Base-by-base conservation (phyloP, 106 monocot genomes). In the Phalaenopsis equestris region DNA sequence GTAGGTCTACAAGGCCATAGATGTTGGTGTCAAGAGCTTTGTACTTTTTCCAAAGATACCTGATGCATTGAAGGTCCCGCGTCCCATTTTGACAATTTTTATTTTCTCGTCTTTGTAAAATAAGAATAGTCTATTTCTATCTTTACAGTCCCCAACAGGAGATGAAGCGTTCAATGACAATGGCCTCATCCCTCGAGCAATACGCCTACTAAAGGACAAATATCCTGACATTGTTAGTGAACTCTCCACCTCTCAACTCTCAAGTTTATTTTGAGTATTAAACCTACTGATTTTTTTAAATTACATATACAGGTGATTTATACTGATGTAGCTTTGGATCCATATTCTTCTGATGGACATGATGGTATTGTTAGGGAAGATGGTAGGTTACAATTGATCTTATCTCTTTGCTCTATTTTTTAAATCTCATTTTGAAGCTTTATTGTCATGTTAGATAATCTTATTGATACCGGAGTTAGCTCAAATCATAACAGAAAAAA, bases 281-380 rank as follows among this genome's bases (percentile, higher is more conserved):
- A n/a, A 73, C 38, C 14, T 73, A 24, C 17, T 64, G 11, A 58
- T 73, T 36, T 48, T 36, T 79, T 41, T 30, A 36, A 16, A 76
- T 10, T 52, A 49, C 65, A 4, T 77, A 37, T 81, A 23, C 79
- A 99, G 98, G 94, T 91, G 45, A 94, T 99, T 77, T 99, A 94
- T 84, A 94, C 98, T 74, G 98, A 99, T 88, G 98, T 99, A 83
- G 98, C 98, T 42, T 82, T 99, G 85, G 98, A 99, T 90, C 98
- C 98, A 55, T 99, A 99, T 84, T 91, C 90, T 30, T 99, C 98
- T 41, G 98, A 99, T 84, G 98, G 98, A 52, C 98, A 99, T 81
- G 98, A 99, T 90, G 98, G 98, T 61, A 99, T 99, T 78, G 98
- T 99, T 8, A 90, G 98, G 79, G 98, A 99, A 91, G 98, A 99